Conservation (phyloP, 1,139 yeast genomes). For the Candida pseudoviswanathii region DNA sequence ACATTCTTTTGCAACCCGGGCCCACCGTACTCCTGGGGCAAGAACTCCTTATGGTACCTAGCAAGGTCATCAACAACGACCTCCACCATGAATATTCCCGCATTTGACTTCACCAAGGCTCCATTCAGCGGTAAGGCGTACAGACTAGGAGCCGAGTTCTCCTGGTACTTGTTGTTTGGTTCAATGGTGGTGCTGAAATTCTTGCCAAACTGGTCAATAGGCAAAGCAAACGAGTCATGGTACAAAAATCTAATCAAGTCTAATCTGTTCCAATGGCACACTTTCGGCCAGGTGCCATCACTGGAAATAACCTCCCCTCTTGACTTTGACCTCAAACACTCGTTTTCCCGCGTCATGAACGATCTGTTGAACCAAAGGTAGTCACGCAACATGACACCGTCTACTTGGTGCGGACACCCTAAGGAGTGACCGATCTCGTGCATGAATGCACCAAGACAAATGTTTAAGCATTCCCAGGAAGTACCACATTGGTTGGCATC, state of each 20-base stretch:
- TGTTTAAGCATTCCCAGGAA: constrained; percentile 85
- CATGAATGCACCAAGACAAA: constrained; percentile 91
- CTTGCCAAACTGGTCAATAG: constrained; percentile 55
- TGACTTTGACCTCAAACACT: constrained; percentile 53
- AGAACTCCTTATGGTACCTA: constrained; percentile 59
- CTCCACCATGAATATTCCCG: constrained; percentile 79
- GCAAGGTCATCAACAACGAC: constrained; percentile 64
- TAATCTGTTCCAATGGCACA: constrained; percentile 82
- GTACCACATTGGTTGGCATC: constrained; percentile 85
- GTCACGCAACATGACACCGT: constrained; percentile 89
- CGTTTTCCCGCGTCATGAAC: constrained; percentile 71
- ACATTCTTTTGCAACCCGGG: constrained; percentile 58
- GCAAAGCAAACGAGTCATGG: constrained; percentile 79
- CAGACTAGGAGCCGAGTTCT: constrained; percentile 26
- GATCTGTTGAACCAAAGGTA: constrained; percentile 80
- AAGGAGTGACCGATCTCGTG: constrained; percentile 92
- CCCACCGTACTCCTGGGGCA: constrained; percentile 59
- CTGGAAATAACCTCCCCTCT: constrained; percentile 45
- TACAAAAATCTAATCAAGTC: constrained; percentile 76
- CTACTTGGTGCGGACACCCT: constrained; percentile 90
- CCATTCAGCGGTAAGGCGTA: constrained; percentile 38
- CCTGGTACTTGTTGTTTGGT: constrained; percentile 23
- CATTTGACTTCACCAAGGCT: constrained; percentile 49
- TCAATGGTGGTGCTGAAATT: constrained; percentile 25
- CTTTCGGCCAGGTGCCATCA: constrained; percentile 54